Evolutionary conservation across 176 grass and related monocot genomes (phyloP).

Genomic region (Olyra latifolia): DNA sequence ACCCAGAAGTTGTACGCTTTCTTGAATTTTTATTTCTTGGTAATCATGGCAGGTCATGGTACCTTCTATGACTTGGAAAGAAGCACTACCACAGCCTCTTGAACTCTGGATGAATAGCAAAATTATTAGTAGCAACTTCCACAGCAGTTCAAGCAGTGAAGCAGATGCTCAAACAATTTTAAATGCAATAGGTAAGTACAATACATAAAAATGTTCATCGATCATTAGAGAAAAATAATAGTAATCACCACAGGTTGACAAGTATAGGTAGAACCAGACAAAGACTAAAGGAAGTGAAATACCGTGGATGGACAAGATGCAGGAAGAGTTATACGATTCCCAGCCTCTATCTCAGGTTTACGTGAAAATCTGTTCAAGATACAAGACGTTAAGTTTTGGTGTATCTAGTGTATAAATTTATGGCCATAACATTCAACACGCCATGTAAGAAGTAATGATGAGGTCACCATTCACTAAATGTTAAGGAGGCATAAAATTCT

Average conservation of each 20-base stretch:
- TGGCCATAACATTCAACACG: neutral
- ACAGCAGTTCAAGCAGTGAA: constrained; percentile 5
- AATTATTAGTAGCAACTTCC: constrained; percentile 20
- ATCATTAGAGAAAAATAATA: constrained; percentile 2
- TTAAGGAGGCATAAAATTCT: neutral
- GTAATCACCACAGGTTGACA: neutral
- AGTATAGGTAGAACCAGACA: neutral
- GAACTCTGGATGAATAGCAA: constrained; percentile 48
- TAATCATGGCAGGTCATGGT: constrained; percentile 80
- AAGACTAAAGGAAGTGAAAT: constrained; percentile 31
- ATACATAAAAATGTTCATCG: neutral
- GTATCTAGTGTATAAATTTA: neutral
- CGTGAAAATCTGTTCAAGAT: constrained; percentile 55
- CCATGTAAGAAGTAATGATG: neutral
- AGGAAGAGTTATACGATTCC: constrained; percentile 79
- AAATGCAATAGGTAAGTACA: constrained; percentile 11
- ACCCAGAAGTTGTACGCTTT: constrained; percentile 79
- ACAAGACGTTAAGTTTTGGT: neutral
- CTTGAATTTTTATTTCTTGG: constrained; percentile 99
- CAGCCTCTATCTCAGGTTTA: constrained; percentile 83
- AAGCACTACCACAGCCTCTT: constrained; percentile 53
- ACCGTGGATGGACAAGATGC: constrained; percentile 66
- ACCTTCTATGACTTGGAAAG: constrained; percentile 64
- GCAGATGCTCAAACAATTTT: constrained; percentile 19
- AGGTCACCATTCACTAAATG: neutral